Evolutionary conservation across 2,329 filamentous ascomycete genomes (phyloP).

Genomic region (Aspergillus tamarii): DNA sequence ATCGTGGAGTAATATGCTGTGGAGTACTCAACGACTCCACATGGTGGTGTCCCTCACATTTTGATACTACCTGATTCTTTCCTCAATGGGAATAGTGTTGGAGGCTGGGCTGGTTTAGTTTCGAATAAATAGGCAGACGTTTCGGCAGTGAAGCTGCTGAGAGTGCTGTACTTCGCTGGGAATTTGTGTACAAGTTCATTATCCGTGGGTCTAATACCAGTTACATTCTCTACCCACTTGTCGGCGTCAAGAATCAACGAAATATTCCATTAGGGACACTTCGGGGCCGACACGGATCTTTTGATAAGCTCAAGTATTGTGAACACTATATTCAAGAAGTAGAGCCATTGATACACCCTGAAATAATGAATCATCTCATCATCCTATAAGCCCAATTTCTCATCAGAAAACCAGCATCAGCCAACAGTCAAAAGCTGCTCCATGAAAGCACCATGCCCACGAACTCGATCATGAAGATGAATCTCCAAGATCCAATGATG

Average conservation of each 20-base stretch:
- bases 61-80: background rate
- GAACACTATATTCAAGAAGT: background rate
- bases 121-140: no score
- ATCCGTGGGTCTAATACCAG: no score
- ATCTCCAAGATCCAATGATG: conserved; percentile 58
- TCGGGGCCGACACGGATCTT: no score
- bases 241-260: no score
- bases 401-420: conserved; percentile 4
- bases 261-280: no score
- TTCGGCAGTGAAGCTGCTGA: no score
- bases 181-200: no score
- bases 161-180: no score
- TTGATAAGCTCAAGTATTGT: background rate
- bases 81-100: background rate
- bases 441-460: conserved; percentile 47
- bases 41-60: background rate
- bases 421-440: conserved; percentile 41
- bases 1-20: background rate
- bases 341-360: background rate
- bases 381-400: background rate
- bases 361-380: background rate
- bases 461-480: conserved; percentile 48
- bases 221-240: no score
- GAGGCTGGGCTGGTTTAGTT: no score
- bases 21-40: background rate